Evolutionary conservation across 805 yeast species (phyloP), one percentile per base, ranked within the genome.

Genomic region (Teunomyces barrocoloradensis): DNA sequence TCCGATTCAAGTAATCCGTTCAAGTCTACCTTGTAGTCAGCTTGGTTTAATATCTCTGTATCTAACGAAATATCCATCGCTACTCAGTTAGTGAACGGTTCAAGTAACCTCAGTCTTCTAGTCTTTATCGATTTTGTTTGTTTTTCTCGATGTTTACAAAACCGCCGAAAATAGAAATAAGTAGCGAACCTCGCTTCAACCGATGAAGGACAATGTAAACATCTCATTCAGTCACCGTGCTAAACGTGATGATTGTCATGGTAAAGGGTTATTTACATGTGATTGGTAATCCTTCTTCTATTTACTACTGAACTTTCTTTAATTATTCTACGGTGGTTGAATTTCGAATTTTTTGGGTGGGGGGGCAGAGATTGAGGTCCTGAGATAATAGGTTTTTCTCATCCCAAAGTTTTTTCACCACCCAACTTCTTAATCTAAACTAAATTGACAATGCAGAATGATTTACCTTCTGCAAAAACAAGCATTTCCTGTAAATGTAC

Each of bases 11-110:
- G 36, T 39, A 61, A 46, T 6, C 50, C 57, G 30, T 51, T 43
- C 48, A 57, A 51, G 43, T 60, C 61, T 13, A 62, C 48, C 21
- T 53, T 51, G 51, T 46, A 57, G 21, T 62, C 65, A 9, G 54
- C 57, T 10, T 44, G 45, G 27, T 56, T 51, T 28, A 53, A 34
- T 13, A 41, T 40, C 25, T 45, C 41, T 12, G 23, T 18, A 13
- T 34, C 43, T 12, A 25, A 43, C 17, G 45, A 44, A 15, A 17
- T 17, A 12, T 44, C 37, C 46, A 44, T 44, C n/a, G 27, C 25
- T 21, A 18, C 13, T 11, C 28, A 15, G 17, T 32, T 13, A 5
- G n/a, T 20, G 20, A 9, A 13, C 11, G 17, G 15, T n/a, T 3
- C 23, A 17, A 28, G 40, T 13, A 23, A 4, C 12, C 17, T 20